A percentile compares a stretch with the other conserved stretches of the same genome.
Evolutionary conservation across 2,329 filamentous ascomycete genomes (phyloP).

Genomic region (Colletotrichum camelliae): DNA sequence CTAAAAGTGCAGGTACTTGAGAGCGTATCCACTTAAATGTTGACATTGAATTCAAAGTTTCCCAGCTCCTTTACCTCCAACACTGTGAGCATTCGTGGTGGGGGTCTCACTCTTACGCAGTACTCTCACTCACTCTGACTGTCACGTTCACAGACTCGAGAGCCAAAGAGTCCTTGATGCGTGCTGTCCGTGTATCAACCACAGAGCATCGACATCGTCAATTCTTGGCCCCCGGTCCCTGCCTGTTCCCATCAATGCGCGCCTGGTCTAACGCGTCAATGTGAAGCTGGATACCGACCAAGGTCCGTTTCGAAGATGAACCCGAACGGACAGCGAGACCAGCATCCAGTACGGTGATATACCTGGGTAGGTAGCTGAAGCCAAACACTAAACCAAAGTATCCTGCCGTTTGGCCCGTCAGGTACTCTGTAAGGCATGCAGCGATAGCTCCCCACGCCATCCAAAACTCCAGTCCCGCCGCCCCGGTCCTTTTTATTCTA

Average conservation of each 20-base stretch:
- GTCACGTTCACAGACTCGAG: background rate
- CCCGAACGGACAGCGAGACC: background rate
- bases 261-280: background rate
- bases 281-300: background rate
- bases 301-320: background rate
- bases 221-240: background rate
- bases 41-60: background rate
- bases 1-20: background rate
- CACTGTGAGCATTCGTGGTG: background rate
- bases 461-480: background rate
- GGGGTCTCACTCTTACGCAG: background rate
- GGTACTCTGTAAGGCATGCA: background rate
- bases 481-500: background rate
- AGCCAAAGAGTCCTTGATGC: background rate
- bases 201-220: background rate
- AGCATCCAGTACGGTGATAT: background rate
- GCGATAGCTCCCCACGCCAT: background rate
- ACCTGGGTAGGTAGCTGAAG: background rate
- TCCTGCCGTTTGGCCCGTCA: background rate
- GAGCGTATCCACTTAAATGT: background rate
- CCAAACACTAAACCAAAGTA: background rate
- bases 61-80: background rate
- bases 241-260: background rate
- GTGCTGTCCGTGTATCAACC: background rate
- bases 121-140: too few species aligned